Evolutionary conservation across 2,329 filamentous ascomycete genomes (phyloP).

Genomic region (Hypoxylon sp.): DNA sequence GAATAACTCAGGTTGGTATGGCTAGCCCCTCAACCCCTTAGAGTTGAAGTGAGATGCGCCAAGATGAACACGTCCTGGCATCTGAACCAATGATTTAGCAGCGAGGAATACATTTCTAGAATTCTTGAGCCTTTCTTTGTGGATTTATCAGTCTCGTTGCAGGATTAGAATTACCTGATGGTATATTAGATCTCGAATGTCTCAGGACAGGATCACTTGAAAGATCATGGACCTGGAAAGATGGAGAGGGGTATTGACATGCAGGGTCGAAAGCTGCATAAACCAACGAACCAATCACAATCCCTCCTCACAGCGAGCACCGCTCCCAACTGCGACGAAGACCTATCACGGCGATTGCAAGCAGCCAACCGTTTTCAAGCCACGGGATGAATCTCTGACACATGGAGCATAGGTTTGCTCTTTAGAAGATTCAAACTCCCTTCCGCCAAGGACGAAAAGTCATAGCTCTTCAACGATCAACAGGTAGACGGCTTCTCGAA

Average conservation of each 20-base stretch:
- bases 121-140: not conserved
- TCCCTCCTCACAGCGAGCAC: conserved; percentile 9
- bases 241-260: not conserved
- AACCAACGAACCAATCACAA: conserved; percentile 25
- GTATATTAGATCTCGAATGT: too few species aligned
- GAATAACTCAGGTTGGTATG: too few species aligned
- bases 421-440: conserved; percentile 3
- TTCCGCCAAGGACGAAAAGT: conserved; percentile 20
- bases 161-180: not conserved
- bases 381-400: conserved; percentile 17
- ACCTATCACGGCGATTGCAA: conserved; percentile 19
- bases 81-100: conserved; percentile 2
- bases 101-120: not conserved
- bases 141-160: not conserved
- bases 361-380: conserved; percentile 22
- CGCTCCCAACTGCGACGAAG: conserved; percentile 25
- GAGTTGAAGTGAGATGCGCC: too few species aligned
- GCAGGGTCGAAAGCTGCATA: conserved; percentile 28
- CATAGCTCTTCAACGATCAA: conserved; percentile 14
- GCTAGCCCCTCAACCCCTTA: too few species aligned
- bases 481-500: conserved; percentile 1
- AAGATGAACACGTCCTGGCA: too few species aligned
- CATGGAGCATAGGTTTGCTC: conserved; percentile 6
- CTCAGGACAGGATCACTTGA: conserved; percentile 2
- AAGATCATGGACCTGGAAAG: conserved; percentile 3